Evolutionary conservation across 768 basidiomycete species (phyloP).

Genomic region (Lentinus brumalis): DNA sequence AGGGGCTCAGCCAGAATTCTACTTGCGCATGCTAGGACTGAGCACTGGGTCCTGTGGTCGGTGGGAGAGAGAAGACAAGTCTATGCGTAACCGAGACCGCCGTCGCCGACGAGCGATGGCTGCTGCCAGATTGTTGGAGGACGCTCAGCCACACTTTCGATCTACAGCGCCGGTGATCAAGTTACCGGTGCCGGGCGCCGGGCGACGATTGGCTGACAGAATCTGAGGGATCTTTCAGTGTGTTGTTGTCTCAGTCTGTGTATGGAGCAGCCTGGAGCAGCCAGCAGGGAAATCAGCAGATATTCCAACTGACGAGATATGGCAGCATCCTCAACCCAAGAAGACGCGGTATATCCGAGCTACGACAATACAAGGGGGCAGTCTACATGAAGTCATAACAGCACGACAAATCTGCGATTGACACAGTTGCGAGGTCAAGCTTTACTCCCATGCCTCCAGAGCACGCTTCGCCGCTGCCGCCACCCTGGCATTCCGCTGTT

Average conservation of each 20-base stretch:
- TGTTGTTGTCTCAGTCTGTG: too few species aligned
- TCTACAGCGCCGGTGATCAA: not conserved
- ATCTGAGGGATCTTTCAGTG: too few species aligned
- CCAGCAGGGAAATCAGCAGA: too few species aligned
- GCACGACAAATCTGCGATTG: too few species aligned
- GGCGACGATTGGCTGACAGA: not conserved
- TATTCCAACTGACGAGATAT: too few species aligned
- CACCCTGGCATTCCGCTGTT: conserved; percentile 39
- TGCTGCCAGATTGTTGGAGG: too few species aligned
- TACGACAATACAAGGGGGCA: not conserved
- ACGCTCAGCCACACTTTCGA: not conserved
- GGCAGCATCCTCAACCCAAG: too few species aligned
- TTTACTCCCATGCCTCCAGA: conserved; percentile 41
- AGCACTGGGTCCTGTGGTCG: not conserved
- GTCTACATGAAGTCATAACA: not conserved
- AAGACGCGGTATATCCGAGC: not conserved
- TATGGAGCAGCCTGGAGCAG: too few species aligned
- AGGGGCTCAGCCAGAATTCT: not conserved
- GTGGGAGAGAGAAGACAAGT: too few species aligned
- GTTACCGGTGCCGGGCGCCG: not conserved
- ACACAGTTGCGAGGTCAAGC: too few species aligned
- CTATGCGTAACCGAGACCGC: too few species aligned
- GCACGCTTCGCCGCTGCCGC: conserved; percentile 43
- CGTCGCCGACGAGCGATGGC: too few species aligned
- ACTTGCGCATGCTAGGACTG: not conserved